These are phyloP conservation scores for Marasmius tenuissimus DNA, from an alignment of 1,284 basidiomycete genomes.

Conservation along the genomic window DNA sequence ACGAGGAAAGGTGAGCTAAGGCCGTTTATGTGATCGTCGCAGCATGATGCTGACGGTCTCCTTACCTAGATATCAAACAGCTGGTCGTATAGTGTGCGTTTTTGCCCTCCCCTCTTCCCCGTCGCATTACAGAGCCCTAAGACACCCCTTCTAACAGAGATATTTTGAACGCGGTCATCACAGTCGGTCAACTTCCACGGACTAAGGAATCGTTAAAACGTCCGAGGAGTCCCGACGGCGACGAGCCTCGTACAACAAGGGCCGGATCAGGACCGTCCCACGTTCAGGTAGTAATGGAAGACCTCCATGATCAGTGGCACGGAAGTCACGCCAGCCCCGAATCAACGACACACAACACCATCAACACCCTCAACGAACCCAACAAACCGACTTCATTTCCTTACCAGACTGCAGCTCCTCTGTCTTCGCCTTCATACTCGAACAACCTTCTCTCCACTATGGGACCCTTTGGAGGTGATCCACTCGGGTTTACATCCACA, in stretches of 20 bases:
- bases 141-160: neutral
- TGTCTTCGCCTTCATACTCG: too few relatives aligned
- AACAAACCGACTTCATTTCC: neutral
- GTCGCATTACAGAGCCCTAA: neutral
- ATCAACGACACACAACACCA: neutral
- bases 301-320: neutral
- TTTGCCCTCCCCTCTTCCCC: neutral
- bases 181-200: conserved; percentile 1
- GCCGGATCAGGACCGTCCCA: neutral
- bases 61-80: conserved; percentile 43
- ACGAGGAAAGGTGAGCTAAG: conserved; percentile 47
- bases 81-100: conserved; percentile 32
- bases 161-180: conserved; percentile 1
- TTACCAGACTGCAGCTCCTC: neutral
- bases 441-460: too few relatives aligned
- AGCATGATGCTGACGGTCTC: neutral
- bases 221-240: neutral
- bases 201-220: neutral
- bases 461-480: too few relatives aligned
- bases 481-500: too few relatives aligned
- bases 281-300: neutral
- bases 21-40: neutral
- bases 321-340: neutral
- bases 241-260: neutral
- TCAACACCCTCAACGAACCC: neutral